Conservation (phyloP, 2,329 filamentous ascomycete species). For the Pyrenochaeta sp. region DNA sequence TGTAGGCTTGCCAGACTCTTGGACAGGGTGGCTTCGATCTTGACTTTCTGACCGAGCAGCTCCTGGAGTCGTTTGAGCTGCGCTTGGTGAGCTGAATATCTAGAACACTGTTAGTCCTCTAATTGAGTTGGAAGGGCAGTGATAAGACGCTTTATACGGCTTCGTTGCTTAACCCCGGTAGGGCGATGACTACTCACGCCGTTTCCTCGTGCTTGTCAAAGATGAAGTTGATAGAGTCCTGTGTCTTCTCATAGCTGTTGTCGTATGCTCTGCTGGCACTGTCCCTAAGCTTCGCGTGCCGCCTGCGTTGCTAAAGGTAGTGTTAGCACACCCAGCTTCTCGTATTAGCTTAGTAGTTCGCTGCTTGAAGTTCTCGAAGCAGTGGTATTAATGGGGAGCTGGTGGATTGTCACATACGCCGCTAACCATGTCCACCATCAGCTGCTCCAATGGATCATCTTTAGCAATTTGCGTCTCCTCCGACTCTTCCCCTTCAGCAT, state of each 20-base stretch:
- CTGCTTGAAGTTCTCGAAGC: neutral
- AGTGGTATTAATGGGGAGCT: neutral
- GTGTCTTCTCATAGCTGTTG: slow-evolving; percentile 8
- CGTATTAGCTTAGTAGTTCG: neutral
- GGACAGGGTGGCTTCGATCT: slow-evolving; percentile 37
- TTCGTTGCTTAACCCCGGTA: neutral
- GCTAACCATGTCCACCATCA: slow-evolving; percentile 32
- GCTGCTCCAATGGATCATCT: slow-evolving; percentile 15
- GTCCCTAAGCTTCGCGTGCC: slow-evolving; percentile 27
- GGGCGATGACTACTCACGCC: slow-evolving; percentile 32
- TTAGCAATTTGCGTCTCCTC: slow-evolving; percentile 14
- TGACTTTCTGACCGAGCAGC: slow-evolving; percentile 32
- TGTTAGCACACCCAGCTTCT: slow-evolving; percentile 1
- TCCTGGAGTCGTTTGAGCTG: slow-evolving; percentile 34
- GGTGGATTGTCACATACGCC: slow-evolving; percentile 27
- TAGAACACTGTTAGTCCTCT: slow-evolving; percentile 16
- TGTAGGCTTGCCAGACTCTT: slow-evolving; percentile 24
- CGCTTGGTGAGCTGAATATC: slow-evolving; percentile 28
- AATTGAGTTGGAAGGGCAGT: neutral
- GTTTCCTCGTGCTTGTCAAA: slow-evolving; percentile 38
- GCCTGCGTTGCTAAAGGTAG: slow-evolving; percentile 37
- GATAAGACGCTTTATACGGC: neutral
- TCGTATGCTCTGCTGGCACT: slow-evolving; percentile 31
- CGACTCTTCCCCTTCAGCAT: slow-evolving; percentile 7
- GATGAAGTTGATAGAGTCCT: slow-evolving; percentile 27